Conservation (phyloP, 495 filamentous ascomycete species). For the Aspergillus incahuasiensis region DNA sequence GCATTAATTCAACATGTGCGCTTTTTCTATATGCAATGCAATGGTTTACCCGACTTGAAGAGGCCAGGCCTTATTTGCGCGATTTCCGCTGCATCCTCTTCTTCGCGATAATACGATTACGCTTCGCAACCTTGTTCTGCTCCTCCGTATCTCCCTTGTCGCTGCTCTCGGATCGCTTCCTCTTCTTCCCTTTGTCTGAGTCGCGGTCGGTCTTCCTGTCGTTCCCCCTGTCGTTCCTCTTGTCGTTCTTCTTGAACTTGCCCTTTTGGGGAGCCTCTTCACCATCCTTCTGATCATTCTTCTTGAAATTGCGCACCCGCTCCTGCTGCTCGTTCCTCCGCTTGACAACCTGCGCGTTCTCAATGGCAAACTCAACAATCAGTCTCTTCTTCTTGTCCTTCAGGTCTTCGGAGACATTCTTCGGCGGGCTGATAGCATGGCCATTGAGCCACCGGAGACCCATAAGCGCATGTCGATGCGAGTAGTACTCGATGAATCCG, state of each 20-base stretch:
- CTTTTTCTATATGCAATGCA: background rate
- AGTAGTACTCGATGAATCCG: slow-evolving; percentile 95
- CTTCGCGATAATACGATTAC: slow-evolving; percentile 62
- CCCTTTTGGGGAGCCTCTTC: slow-evolving; percentile 17
- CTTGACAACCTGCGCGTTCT: slow-evolving; percentile 90
- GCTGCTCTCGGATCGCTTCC: slow-evolving; percentile 37
- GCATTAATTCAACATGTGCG: background rate
- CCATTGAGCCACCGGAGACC: slow-evolving; percentile 91
- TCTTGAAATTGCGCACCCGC: slow-evolving; percentile 42
- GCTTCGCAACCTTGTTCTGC: slow-evolving; percentile 54
- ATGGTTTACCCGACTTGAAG: slow-evolving; percentile 6
- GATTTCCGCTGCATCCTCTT: slow-evolving; percentile 57
- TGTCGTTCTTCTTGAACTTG: slow-evolving; percentile 18
- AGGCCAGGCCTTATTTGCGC: slow-evolving; percentile 39
- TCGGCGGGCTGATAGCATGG: slow-evolving; percentile 52
- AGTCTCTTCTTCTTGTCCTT: slow-evolving; percentile 68
- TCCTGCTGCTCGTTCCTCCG: slow-evolving; percentile 68
- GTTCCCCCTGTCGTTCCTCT: background rate
- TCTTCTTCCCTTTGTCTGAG: slow-evolving; percentile 27
- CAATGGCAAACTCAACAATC: slow-evolving; percentile 97
- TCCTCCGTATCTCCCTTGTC: slow-evolving; percentile 30
- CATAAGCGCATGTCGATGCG: slow-evolving; percentile 92
- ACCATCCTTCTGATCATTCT: slow-evolving; percentile 18
- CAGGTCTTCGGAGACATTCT: slow-evolving; percentile 33
- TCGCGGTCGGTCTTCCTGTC: background rate